A percentile compares a stretch with the other conserved stretches of the same genome.
Conservation (phyloP, 2,329 filamentous ascomycete genomes). For the Phialophora chinensis region DNA sequence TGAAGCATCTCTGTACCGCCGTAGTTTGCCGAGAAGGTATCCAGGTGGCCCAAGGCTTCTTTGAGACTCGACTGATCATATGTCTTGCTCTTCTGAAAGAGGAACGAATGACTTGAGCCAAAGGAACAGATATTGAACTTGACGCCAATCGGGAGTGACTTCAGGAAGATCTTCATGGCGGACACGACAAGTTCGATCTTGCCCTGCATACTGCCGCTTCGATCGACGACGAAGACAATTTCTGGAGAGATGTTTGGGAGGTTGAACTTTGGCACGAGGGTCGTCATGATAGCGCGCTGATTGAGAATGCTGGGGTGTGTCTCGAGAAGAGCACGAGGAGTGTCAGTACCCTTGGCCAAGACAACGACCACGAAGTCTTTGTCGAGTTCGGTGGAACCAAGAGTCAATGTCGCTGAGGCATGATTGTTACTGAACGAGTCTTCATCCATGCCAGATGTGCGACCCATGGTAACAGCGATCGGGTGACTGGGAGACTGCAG, state of each 20-base stretch:
- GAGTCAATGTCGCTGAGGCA: constrained; percentile 66
- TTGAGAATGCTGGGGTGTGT: constrained; percentile 65
- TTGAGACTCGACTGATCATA: constrained; percentile 55
- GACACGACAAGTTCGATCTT: constrained; percentile 57
- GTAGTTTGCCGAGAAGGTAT: constrained; percentile 53
- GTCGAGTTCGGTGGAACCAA: constrained; percentile 60
- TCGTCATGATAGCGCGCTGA: constrained; percentile 71
- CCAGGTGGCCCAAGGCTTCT: constrained; percentile 52
- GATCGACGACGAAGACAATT: constrained; percentile 74
- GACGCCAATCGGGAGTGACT: constrained; percentile 62
- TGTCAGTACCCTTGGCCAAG: constrained; percentile 63
- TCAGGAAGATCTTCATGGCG: constrained; percentile 63
- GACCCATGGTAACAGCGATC: constrained; percentile 69
- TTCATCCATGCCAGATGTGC: constrained; percentile 55
- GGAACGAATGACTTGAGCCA: constrained; percentile 53
- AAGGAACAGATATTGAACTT: constrained; percentile 67
- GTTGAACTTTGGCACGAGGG: constrained; percentile 72
- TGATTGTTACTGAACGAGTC: constrained; percentile 60
- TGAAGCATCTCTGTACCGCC: constrained; percentile 61
- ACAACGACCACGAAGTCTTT: constrained; percentile 72
- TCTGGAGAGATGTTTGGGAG: constrained; percentile 64
- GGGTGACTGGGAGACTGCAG: constrained; percentile 72
- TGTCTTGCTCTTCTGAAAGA: constrained; percentile 56
- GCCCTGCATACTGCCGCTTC: constrained; percentile 65
- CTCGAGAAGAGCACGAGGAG: constrained; percentile 70